These are phyloP conservation scores for Aspergillus conjunctus DNA, from an alignment of 495 filamentous ascomycete species.

Conservation along the genomic window DNA sequence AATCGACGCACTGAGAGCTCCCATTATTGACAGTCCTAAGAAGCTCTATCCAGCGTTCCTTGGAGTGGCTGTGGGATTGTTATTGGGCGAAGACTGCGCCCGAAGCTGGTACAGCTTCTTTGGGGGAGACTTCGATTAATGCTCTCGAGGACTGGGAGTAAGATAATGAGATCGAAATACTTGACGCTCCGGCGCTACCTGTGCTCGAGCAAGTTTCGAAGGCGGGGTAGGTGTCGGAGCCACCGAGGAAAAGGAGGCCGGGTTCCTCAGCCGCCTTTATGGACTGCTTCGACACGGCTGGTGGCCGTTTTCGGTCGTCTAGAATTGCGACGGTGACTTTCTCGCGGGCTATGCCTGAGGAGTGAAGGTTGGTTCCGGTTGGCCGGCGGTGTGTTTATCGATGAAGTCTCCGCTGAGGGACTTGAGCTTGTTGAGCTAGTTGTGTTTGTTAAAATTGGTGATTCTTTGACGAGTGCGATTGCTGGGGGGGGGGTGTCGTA, in stretches of 20 bases:
- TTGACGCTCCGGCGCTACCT: conserved; percentile 25
- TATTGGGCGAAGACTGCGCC: conserved; percentile 65
- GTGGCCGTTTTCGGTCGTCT: conserved; percentile 30
- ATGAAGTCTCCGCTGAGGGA: not conserved
- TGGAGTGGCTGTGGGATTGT: conserved; percentile 85
- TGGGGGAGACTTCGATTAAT: not conserved
- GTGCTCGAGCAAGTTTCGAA: conserved; percentile 26
- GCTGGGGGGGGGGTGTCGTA: conserved; percentile 41
- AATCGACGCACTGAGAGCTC: conserved; percentile 84
- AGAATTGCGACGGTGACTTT: conserved; percentile 27
- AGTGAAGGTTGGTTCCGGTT: conserved; percentile 31
- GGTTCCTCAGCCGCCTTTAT: conserved; percentile 28
- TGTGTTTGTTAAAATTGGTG: conserved; percentile 31
- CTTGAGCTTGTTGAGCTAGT: not conserved
- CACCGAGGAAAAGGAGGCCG: conserved; percentile 39
- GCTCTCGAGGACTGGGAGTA: not conserved
- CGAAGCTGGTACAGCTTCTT: not conserved
- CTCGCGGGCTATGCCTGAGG: conserved; percentile 34
- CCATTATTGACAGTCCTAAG: conserved; percentile 72
- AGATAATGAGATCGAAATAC: conserved; percentile 21
- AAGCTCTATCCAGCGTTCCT: conserved; percentile 61
- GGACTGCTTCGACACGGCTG: conserved; percentile 31
- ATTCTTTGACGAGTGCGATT: conserved; percentile 34
- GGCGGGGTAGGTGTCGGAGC: conserved; percentile 19
- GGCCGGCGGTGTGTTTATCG: conserved; percentile 36